A percentile compares a stretch with the other conserved stretches of the same genome.
These are phyloP conservation scores for Cryoendolithus antarcticus DNA, from an alignment of 2,329 filamentous ascomycete genomes.

Conservation along the genomic window DNA sequence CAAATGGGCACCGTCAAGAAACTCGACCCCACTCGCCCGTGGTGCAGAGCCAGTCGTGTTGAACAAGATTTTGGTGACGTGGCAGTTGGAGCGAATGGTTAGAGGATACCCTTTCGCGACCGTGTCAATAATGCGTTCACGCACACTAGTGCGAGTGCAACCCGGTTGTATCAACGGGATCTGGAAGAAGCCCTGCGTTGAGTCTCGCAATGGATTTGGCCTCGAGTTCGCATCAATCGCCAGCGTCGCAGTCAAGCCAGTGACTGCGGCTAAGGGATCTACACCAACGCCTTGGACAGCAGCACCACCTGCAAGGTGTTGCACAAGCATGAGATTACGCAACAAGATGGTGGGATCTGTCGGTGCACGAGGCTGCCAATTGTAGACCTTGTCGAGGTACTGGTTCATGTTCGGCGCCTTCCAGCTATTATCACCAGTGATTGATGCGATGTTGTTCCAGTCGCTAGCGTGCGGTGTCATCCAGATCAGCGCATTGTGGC, in stretches of 20 bases:
- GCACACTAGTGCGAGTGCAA: slow-evolving; percentile 35
- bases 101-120: slow-evolving; percentile 40
- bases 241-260: too few relatives aligned
- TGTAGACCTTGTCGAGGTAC: slow-evolving; percentile 33
- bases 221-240: too few relatives aligned
- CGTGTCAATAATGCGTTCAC: slow-evolving; percentile 43
- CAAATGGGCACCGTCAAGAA: slow-evolving; percentile 27
- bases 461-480: slow-evolving; percentile 48
- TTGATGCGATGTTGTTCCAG: slow-evolving; percentile 43
- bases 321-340: too few relatives aligned
- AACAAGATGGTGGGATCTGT: too few relatives aligned
- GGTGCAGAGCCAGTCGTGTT: slow-evolving; percentile 46
- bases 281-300: too few relatives aligned
- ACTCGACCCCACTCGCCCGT: slow-evolving; percentile 34
- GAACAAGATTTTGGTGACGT: slow-evolving; percentile 55
- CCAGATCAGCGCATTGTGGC: slow-evolving; percentile 49
- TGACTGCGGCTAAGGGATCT: too few relatives aligned
- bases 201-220: slow-evolving; percentile 23
- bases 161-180: slow-evolving; percentile 43
- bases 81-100: slow-evolving; percentile 45
- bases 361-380: too few relatives aligned
- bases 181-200: slow-evolving; percentile 40
- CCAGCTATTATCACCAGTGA: slow-evolving; percentile 52
- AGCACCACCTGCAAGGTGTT: too few relatives aligned
- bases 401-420: slow-evolving; percentile 44